A percentile compares a stretch with the other conserved stretches of the same genome.
Conservation (phyloP, 1,284 basidiomycete genomes). For the Ustilago bromivora region DNA sequence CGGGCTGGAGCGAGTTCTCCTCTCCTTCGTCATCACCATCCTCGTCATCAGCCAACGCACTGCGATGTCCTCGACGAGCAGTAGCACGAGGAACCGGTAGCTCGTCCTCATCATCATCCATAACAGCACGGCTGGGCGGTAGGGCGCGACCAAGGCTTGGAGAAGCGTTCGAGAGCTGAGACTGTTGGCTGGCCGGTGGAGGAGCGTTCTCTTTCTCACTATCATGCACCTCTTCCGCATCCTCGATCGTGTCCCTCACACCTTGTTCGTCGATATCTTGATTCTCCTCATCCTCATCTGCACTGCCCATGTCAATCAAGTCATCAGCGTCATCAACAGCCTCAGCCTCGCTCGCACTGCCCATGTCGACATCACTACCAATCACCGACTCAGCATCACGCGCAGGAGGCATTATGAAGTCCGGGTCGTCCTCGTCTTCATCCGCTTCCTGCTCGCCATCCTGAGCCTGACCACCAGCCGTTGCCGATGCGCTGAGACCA, state of each 20-base stretch:
- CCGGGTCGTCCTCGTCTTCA: conserved; percentile 47
- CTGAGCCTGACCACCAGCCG: conserved; percentile 10
- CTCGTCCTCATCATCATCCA: conserved; percentile 53
- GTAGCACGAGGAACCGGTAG: conserved; percentile 31
- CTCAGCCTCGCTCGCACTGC: conserved; percentile 46
- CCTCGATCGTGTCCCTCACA: conserved; percentile 23
- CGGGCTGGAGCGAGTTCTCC: conserved; percentile 31
- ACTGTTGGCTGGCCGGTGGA: conserved; percentile 39
- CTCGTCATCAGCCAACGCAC: conserved; percentile 38
- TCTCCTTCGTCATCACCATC: conserved; percentile 38
- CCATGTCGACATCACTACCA: conserved; percentile 49
- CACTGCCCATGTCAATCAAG: conserved; percentile 29
- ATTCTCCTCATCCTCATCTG: conserved; percentile 23
- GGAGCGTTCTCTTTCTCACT: conserved; percentile 64
- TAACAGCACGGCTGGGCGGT: conserved; percentile 35
- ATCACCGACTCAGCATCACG: conserved; percentile 41
- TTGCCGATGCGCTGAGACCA: conserved; percentile 13
- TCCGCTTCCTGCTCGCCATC: conserved; percentile 17
- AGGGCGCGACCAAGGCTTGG: conserved; percentile 20
- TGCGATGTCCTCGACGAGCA: conserved; percentile 24
- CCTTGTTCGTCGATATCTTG: conserved; percentile 11
- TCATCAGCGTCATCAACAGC: conserved; percentile 32
- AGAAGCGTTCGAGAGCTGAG: conserved; percentile 24
- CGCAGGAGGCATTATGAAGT: conserved; percentile 41
- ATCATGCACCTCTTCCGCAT: conserved; percentile 41